Evolutionary conservation across 1,139 yeast genomes (phyloP).

Genomic region (Debaryomyces nepalensis): DNA sequence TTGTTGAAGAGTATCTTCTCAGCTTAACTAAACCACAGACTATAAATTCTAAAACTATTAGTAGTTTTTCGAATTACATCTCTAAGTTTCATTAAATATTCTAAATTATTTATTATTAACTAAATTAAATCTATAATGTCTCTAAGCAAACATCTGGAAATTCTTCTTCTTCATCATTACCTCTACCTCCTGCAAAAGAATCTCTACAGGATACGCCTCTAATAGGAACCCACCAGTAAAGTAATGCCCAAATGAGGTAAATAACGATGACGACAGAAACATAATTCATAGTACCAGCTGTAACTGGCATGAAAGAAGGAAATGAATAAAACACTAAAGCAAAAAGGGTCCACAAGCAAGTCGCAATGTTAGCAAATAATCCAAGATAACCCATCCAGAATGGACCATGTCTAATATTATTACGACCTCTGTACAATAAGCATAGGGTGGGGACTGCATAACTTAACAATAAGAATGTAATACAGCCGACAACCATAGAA

Average conservation of each 20-base stretch:
- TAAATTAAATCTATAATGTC: conserved; percentile 1
- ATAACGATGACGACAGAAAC: conserved; percentile 68
- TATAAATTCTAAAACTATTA: no score
- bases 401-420: conserved; percentile 68
- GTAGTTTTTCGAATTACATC: no score
- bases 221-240: conserved; percentile 61
- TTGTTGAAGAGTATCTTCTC: background rate
- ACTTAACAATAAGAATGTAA: conserved; percentile 47
- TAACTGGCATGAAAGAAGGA: conserved; percentile 69
- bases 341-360: conserved; percentile 62
- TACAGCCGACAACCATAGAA: conserved; percentile 52
- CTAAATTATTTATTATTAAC: conserved; percentile 1
- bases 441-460: conserved; percentile 52
- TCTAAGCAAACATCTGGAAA: conserved; percentile 50
- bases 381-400: conserved; percentile 66
- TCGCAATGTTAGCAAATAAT: conserved; percentile 54
- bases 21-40: background rate
- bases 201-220: conserved; percentile 45
- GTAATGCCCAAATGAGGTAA: conserved; percentile 55
- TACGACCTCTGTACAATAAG: conserved; percentile 59
- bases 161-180: conserved; percentile 48
- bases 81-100: no score
- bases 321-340: conserved; percentile 68
- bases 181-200: conserved; percentile 50
- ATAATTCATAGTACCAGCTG: conserved; percentile 68